phyloP scores from a whole-genome alignment of 225 moss, liverwort and hornwort species.

The Rhytidiadelphus loreus region DNA sequence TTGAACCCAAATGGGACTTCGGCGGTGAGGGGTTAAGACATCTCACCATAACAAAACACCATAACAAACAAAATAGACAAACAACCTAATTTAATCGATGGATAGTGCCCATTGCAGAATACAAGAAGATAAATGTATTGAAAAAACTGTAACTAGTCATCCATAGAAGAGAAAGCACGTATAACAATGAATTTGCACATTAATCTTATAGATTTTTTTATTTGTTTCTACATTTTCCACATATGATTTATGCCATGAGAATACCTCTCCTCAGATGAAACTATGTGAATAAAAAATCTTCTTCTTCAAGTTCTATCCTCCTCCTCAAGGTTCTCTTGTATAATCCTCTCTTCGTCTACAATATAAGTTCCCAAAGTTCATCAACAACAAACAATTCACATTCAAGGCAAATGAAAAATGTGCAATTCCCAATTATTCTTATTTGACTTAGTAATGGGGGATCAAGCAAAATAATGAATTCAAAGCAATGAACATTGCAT shows the following conservation, averaged over 20 bases:
- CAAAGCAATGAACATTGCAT: rapidly evolving
- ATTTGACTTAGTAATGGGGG: rapidly evolving
- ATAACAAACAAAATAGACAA: too few species aligned
- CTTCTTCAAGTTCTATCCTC: rapidly evolving
- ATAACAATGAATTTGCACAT: background rate
- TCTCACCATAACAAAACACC: too few species aligned
- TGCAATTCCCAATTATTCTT: rapidly evolving
- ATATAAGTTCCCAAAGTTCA: background rate
- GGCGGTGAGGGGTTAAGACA: too few species aligned
- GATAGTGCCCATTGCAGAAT: too few species aligned
- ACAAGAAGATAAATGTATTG: background rate
- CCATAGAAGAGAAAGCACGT: background rate
- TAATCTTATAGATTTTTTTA: background rate
- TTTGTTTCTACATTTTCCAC: background rate
- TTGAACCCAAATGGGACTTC: too few species aligned
- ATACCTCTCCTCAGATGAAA: rapidly evolving
- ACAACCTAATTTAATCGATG: too few species aligned
- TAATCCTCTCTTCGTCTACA: rapidly evolving
- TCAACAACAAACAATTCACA: rapidly evolving
- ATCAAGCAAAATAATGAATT: background rate
- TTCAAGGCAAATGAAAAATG: background rate
- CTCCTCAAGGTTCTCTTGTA: rapidly evolving
- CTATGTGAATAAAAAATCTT: too few species aligned
- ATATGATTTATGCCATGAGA: background rate
- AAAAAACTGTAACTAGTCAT: background rate